Conservation (phyloP, 108 stramenopile species). For the Fragilariopsis cylindrus region DNA sequence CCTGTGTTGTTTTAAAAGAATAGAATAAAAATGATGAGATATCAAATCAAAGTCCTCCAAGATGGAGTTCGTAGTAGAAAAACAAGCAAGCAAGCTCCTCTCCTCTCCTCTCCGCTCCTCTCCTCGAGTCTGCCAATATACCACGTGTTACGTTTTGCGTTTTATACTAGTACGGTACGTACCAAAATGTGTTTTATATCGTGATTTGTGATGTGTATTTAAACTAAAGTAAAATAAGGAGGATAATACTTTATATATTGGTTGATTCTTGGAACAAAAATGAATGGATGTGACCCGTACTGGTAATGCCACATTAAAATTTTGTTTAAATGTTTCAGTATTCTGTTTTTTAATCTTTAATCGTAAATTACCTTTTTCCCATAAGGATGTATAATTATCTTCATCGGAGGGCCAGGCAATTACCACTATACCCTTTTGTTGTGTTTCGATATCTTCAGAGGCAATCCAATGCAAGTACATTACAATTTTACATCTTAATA, state of each 20-base stretch:
- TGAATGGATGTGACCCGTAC: neutral
- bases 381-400: neutral
- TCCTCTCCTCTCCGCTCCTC: neutral
- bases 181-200: conserved; percentile 4
- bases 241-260: neutral
- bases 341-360: too few species aligned
- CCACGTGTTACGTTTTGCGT: too few species aligned
- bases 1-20: neutral
- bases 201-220: neutral
- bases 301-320: neutral
- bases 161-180: neutral
- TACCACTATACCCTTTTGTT: conserved; percentile 5
- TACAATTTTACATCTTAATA: conserved; percentile 8
- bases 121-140: neutral
- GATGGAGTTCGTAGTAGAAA: neutral
- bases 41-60: too few species aligned
- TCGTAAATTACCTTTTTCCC: too few species aligned
- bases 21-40: too few species aligned
- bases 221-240: conserved; percentile 1
- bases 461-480: conserved; percentile 12
- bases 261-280: neutral
- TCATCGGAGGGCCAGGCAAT: neutral
- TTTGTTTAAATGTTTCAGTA: too few species aligned
- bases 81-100: neutral
- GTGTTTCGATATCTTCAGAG: conserved; percentile 12